phyloP scores from a whole-genome alignment of 2,329 filamentous ascomycete genomes.

The Emergomyces africanus region DNA sequence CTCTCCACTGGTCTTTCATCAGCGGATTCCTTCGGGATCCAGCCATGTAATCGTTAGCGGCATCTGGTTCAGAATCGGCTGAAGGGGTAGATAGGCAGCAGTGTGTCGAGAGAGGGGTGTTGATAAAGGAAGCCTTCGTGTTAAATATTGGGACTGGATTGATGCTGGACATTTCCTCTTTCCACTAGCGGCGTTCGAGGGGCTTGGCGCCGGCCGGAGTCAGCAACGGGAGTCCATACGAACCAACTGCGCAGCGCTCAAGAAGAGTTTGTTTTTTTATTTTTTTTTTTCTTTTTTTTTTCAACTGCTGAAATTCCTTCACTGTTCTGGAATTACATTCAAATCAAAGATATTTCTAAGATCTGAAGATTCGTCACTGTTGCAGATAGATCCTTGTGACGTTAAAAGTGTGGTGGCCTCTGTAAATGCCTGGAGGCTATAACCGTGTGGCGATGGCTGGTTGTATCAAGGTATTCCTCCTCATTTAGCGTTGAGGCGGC shows the following conservation, averaged over 20 bases:
- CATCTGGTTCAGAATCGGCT: constrained; percentile 24
- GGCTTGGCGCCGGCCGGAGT: constrained; percentile 1
- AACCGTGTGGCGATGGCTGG: neutral
- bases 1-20: constrained; percentile 40
- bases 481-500: neutral
- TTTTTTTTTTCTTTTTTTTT: neutral
- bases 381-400: too few species aligned
- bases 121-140: constrained; percentile 7
- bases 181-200: constrained; percentile 6
- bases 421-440: neutral
- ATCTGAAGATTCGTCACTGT: neutral
- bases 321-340: neutral
- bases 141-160: neutral
- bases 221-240: constrained; percentile 9
- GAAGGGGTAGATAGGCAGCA: constrained; percentile 5
- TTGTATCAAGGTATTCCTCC: neutral
- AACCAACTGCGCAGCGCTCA: constrained; percentile 9
- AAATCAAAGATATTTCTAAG: neutral
- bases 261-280: too few species aligned
- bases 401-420: neutral
- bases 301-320: neutral
- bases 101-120: constrained; percentile 4
- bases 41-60: constrained; percentile 36
- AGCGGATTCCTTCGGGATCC: constrained; percentile 37
- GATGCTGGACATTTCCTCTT: constrained; percentile 4